Conservation (phyloP, 2,329 filamentous ascomycete species). For the Cryphonectria japonica region DNA sequence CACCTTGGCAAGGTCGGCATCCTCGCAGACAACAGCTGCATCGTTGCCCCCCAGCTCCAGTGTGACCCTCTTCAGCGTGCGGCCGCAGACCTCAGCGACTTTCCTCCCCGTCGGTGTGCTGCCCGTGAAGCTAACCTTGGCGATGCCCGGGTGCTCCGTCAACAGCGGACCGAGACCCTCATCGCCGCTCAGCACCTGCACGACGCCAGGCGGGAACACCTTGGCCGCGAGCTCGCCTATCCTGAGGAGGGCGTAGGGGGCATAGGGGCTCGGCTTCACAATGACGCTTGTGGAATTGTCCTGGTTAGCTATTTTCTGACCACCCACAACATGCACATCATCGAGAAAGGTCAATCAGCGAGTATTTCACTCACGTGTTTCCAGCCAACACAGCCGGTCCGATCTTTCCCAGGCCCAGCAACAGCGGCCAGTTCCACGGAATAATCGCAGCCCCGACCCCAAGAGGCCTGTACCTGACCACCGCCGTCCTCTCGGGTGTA, state of each 20-base stretch:
- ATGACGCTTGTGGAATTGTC: constrained; percentile 50
- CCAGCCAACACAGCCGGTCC: constrained; percentile 60
- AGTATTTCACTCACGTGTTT: constrained; percentile 10
- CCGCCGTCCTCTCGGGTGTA: constrained; percentile 15
- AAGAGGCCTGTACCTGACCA: constrained; percentile 36
- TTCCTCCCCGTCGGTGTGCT: constrained; percentile 46
- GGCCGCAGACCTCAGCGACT: constrained; percentile 46
- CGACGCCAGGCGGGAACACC: constrained; percentile 65
- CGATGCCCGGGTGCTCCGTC: constrained; percentile 61
- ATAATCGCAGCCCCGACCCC: constrained; percentile 51
- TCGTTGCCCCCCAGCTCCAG: constrained; percentile 46
- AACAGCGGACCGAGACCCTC: constrained; percentile 63
- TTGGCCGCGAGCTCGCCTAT: constrained; percentile 60
- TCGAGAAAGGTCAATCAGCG: not conserved
- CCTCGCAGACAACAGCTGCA: constrained; percentile 47
- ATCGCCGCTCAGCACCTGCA: constrained; percentile 63
- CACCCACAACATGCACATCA: not conserved
- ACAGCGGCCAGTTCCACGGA: constrained; percentile 50
- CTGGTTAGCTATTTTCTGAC: not conserved
- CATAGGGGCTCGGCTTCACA: constrained; percentile 61
- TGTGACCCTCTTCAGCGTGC: constrained; percentile 51
- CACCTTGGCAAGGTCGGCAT: constrained; percentile 47
- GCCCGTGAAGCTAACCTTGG: constrained; percentile 68
- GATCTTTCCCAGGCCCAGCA: constrained; percentile 47
- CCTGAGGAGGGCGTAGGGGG: constrained; percentile 62